Conservation (phyloP, 2,329 filamentous ascomycete species). For the Lachnellula arida region DNA sequence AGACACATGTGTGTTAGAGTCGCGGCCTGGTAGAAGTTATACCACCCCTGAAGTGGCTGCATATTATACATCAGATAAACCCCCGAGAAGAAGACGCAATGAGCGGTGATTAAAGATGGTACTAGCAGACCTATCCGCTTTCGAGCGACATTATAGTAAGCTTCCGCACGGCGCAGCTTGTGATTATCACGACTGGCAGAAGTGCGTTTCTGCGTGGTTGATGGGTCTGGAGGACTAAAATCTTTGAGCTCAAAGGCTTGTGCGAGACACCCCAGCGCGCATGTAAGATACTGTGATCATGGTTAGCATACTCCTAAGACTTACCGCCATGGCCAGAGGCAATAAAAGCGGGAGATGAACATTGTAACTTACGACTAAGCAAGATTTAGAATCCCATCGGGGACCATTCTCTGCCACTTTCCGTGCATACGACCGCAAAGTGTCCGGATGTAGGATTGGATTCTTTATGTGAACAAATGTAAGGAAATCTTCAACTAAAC, state of each 20-base stretch:
- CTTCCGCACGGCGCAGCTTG: constrained; percentile 24
- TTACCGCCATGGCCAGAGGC: too few species aligned
- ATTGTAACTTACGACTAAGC: constrained; percentile 23
- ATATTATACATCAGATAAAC: constrained; percentile 39
- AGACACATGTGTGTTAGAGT: constrained; percentile 35
- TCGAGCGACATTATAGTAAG: constrained; percentile 31
- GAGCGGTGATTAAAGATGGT: constrained; percentile 31
- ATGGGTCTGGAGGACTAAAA: too few species aligned
- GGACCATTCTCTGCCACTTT: constrained; percentile 27
- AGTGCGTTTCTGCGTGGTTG: background rate
- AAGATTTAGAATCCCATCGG: constrained; percentile 32
- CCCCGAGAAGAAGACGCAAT: constrained; percentile 38
- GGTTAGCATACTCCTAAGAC: too few species aligned
- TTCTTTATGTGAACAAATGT: constrained; percentile 35
- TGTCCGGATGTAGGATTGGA: constrained; percentile 32
- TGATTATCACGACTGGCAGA: background rate
- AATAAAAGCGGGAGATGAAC: too few species aligned
- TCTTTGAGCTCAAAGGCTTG: too few species aligned
- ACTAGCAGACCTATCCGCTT: constrained; percentile 26
- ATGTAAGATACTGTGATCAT: too few species aligned
- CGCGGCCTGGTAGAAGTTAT: constrained; percentile 34
- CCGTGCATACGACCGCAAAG: constrained; percentile 23
- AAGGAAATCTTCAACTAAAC: constrained; percentile 31
- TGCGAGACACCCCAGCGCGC: too few species aligned
- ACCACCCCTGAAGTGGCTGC: constrained; percentile 36